These are phyloP conservation scores for Microcyclospora tardicrescens DNA, from an alignment of 2,329 filamentous ascomycete genomes.

Conservation along the genomic window DNA sequence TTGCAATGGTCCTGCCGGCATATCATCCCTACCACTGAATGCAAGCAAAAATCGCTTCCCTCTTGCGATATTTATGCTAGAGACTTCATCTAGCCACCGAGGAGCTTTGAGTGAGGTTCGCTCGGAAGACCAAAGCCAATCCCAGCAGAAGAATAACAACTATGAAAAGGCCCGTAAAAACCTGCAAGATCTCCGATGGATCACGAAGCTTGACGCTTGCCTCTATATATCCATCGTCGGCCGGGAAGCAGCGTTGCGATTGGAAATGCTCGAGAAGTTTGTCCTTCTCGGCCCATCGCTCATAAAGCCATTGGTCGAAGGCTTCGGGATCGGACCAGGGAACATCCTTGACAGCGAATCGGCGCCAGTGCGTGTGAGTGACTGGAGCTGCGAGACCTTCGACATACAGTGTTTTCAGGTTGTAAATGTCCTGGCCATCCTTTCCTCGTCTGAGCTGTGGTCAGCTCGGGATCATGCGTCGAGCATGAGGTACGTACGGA, in stretches of 20 bases:
- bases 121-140: too few relatives aligned
- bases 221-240: constrained; percentile 28
- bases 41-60: too few relatives aligned
- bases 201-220: constrained; percentile 31
- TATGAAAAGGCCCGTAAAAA: constrained; percentile 18
- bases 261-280: constrained; percentile 63
- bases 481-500: constrained; percentile 48
- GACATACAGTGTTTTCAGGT: constrained; percentile 68
- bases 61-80: too few relatives aligned
- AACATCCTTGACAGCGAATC: constrained; percentile 67
- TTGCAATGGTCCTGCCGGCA: too few relatives aligned
- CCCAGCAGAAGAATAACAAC: neutral
- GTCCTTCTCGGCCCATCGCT: constrained; percentile 82
- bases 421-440: constrained; percentile 76
- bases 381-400: constrained; percentile 76
- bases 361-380: constrained; percentile 88
- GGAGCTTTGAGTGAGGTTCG: too few relatives aligned
- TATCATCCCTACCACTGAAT: too few relatives aligned
- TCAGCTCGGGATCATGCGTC: constrained; percentile 4
- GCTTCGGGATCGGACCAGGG: constrained; percentile 55
- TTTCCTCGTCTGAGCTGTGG: constrained; percentile 30
- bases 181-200: constrained; percentile 30
- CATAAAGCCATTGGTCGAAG: constrained; percentile 68
- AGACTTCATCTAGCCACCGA: too few relatives aligned
- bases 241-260: constrained; percentile 60